Percentiles rank a stretch among this genome's conserved stretches.
Conservation (phyloP, 2,329 filamentous ascomycete genomes). For the Cladosporium sp. region DNA sequence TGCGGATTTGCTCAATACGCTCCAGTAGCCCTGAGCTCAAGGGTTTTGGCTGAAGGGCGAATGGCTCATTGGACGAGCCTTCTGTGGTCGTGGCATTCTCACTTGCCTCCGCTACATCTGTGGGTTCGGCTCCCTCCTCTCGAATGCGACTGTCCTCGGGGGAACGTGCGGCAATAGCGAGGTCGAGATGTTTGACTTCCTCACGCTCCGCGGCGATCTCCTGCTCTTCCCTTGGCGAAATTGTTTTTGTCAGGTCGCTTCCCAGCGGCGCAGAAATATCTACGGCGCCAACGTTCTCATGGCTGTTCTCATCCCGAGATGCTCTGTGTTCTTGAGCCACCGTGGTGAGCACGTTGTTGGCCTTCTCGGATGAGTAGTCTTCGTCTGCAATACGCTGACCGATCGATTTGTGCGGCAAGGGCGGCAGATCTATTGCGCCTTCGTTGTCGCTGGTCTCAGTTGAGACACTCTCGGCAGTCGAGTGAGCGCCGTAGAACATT, state of each 20-base stretch:
- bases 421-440: conserved; percentile 55
- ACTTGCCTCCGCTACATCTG: neutral
- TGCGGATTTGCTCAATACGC: conserved; percentile 41
- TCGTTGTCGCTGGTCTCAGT: conserved; percentile 56
- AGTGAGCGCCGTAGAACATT: conserved; percentile 88
- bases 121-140: neutral
- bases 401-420: conserved; percentile 33
- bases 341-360: conserved; percentile 63
- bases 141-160: conserved; percentile 24
- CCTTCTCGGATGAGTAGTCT: conserved; percentile 56
- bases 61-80: conserved; percentile 28
- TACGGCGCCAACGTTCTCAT: conserved; percentile 23
- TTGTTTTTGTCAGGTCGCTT: conserved; percentile 23
- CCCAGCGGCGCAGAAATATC: conserved; percentile 11
- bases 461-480: conserved; percentile 41
- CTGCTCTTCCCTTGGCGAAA: conserved; percentile 34
- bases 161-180: conserved; percentile 50
- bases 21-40: conserved; percentile 39
- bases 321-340: conserved; percentile 62
- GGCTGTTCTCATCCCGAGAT: conserved; percentile 25
- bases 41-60: conserved; percentile 36
- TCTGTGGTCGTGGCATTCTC: neutral
- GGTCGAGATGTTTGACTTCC: conserved; percentile 62
- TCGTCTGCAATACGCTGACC: conserved; percentile 49
- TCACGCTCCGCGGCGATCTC: conserved; percentile 47